A percentile compares a stretch with the other conserved stretches of the same genome.
Evolutionary conservation across 1,284 basidiomycete genomes (phyloP).

Genomic region (Rhodotorula sp.): DNA sequence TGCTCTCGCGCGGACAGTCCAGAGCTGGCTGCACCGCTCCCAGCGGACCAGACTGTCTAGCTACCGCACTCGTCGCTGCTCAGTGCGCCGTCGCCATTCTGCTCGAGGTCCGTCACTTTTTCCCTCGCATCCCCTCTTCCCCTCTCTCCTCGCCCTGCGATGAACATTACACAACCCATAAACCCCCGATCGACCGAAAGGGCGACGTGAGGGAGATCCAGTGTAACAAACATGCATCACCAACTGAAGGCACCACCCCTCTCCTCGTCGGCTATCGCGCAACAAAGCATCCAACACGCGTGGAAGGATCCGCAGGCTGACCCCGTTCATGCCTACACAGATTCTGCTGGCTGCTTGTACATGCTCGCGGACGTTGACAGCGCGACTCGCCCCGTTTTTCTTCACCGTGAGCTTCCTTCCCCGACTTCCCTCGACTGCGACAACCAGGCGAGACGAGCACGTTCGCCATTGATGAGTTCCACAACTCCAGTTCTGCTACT

Average conservation of each 20-base stretch:
- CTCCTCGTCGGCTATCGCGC: neutral
- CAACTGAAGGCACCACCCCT: slow-evolving; percentile 20
- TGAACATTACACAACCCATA: slow-evolving; percentile 24
- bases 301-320: neutral
- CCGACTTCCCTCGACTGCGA: neutral
- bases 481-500: slow-evolving; percentile 31
- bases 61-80: neutral
- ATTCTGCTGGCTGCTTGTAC: neutral
- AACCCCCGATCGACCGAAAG: slow-evolving; percentile 27
- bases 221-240: slow-evolving; percentile 32
- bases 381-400: neutral
- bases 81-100: neutral
- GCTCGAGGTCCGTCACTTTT: neutral
- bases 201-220: slow-evolving; percentile 26
- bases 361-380: neutral
- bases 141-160: neutral
- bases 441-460: neutral
- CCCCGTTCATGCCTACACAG: too few species aligned
- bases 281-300: neutral
- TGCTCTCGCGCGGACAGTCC: neutral
- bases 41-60: neutral
- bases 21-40: too few species aligned
- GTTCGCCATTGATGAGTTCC: slow-evolving; percentile 23
- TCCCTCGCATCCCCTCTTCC: neutral
- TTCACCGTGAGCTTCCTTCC: neutral